phyloP scores from a whole-genome alignment of 257 asterid genomes.

The Osmanthus fragrans region DNA sequence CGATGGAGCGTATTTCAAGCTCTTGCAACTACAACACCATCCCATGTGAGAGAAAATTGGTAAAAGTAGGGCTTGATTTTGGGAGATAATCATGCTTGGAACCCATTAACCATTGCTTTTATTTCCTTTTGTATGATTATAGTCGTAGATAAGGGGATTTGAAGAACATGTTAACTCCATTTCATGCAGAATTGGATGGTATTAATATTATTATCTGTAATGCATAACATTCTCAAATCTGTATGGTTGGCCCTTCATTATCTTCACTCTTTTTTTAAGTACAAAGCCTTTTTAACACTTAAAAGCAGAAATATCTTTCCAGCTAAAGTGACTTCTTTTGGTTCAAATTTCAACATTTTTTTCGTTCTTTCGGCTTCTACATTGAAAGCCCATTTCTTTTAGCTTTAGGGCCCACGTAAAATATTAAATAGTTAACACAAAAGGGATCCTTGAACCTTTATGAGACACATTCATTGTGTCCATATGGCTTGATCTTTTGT shows the following conservation, averaged over 20 bases:
- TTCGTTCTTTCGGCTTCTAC: constrained; percentile 19
- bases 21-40: constrained; percentile 80
- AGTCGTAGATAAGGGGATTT: constrained; percentile 59
- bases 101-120: constrained; percentile 45
- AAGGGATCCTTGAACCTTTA: neutral
- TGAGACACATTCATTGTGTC: neutral
- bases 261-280: neutral
- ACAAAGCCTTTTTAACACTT: neutral
- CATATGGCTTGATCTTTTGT: constrained; percentile 24
- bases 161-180: neutral
- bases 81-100: constrained; percentile 3
- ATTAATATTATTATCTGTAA: neutral
- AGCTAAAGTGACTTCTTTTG: neutral
- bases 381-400: constrained; percentile 16
- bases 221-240: neutral
- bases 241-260: neutral
- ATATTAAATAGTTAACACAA: constrained; percentile 19
- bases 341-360: too few relatives aligned
- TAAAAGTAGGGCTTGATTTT: constrained; percentile 2
- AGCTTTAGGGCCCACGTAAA: constrained; percentile 29
- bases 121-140: constrained; percentile 26
- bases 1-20: constrained; percentile 82
- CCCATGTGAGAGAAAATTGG: constrained; percentile 48
- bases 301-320: neutral
- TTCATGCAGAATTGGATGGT: neutral